These are phyloP conservation scores for Lasiosphaeris hirsuta DNA, from an alignment of 495 filamentous ascomycete genomes.

Conservation along the genomic window DNA sequence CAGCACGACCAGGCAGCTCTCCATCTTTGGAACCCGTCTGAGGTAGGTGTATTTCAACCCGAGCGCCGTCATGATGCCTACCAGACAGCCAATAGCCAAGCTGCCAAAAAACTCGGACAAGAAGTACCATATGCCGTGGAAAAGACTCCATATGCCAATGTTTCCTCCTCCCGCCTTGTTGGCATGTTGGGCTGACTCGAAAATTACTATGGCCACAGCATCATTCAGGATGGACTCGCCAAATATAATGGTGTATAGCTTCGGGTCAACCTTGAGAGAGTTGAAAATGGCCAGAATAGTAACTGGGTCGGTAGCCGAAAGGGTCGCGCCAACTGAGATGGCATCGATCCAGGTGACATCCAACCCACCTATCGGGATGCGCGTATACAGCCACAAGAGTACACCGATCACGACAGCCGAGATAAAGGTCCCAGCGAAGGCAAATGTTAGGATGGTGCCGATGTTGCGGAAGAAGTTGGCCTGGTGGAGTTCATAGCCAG, in stretches of 20 bases:
- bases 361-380: slow-evolving; percentile 78
- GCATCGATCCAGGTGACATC: slow-evolving; percentile 89
- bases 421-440: slow-evolving; percentile 95
- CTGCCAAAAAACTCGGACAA: slow-evolving; percentile 94
- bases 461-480: slow-evolving; percentile 99
- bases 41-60: slow-evolving; percentile 91
- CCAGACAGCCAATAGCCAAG: slow-evolving; percentile 78
- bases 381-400: slow-evolving; percentile 83
- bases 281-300: slow-evolving; percentile 99
- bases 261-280: slow-evolving; percentile 97
- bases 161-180: slow-evolving; percentile 55
- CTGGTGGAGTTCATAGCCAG: slow-evolving; percentile 96
- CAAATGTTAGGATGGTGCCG: slow-evolving; percentile 96
- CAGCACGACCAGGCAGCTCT: slow-evolving; percentile 89
- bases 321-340: slow-evolving; percentile 89
- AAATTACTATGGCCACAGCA: slow-evolving; percentile 96
- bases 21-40: slow-evolving; percentile 88
- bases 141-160: slow-evolving; percentile 68
- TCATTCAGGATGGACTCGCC: slow-evolving; percentile 98
- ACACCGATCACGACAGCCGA: slow-evolving; percentile 89
- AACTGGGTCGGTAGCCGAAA: slow-evolving; percentile 95
- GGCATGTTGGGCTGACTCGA: slow-evolving; percentile 93
- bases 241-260: slow-evolving; percentile 97
- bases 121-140: slow-evolving; percentile 92
- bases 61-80: slow-evolving; percentile 83